Evolutionary conservation across 495 filamentous ascomycete genomes (phyloP), one percentile per base, ranked within the genome.

Genomic region (Thermochaetoides thermophila): DNA sequence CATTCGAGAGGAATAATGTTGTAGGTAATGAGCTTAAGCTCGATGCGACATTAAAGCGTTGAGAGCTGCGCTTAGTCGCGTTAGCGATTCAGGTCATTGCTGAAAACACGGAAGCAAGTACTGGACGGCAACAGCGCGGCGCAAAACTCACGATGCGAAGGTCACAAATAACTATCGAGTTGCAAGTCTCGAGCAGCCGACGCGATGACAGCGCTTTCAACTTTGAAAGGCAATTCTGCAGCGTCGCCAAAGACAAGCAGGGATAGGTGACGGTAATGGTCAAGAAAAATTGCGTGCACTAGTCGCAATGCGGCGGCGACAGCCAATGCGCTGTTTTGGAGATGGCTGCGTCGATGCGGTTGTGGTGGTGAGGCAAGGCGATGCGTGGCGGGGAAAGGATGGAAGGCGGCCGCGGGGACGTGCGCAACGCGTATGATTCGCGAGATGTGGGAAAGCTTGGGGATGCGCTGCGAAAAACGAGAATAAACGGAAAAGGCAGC

Each of bases 1-100:
- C 63, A 71, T 64, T 50, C 59, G 46, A 37, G 37, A 32, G 31
- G 25, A n/a, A n/a, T n/a, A n/a, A n/a, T n/a, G n/a, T n/a, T n/a
- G n/a, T n/a, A n/a, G 35, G 16, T 39, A 48, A 25, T 31, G 28
- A 25, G 25, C 23, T 43, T 37, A 46, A 23, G n/a, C 12, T 24
- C 26, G 35, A 35, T 34, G 52, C 53, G 56, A 53, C 52, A 55
- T 51, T 23, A 55, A 54, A 49, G 27, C 34, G 35, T 23, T 31
- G 35, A 23, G 3, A 27, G 20, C 12, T 17, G 25, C n/a, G n/a
- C n/a, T n/a, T n/a, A 17, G 2, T 24, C 7, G 14, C 11, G 30
- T 44, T 39, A 44, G 41, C 28, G 28, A 37, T 30, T 36, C 41
- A 44, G 29, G 28, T 32, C 40, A 32, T 27, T n/a, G 27, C n/a